Percentiles rank a stretch among this genome's conserved stretches.
phyloP scores from a whole-genome alignment of 108 stramenopile genomes.

The Nitzschia sp. region DNA sequence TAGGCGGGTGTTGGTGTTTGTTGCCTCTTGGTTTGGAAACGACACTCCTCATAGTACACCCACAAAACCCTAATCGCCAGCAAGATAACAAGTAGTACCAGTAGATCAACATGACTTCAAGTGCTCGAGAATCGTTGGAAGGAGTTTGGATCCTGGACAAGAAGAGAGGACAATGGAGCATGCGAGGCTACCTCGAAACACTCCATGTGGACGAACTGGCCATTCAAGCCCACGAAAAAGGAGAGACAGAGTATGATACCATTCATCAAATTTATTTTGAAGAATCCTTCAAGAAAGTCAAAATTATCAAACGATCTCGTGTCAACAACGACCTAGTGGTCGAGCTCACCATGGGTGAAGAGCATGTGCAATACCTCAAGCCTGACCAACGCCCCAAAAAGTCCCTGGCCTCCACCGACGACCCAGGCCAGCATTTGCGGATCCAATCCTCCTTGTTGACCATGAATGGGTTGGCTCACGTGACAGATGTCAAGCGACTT shows the following conservation, averaged over 20 bases:
- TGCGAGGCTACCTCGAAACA: constrained; percentile 78
- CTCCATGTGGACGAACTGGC: constrained; percentile 77
- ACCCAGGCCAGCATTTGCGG: constrained; percentile 49
- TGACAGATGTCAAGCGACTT: constrained; percentile 66
- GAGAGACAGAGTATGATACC: constrained; percentile 75
- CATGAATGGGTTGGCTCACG: constrained; percentile 78
- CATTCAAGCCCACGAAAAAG: constrained; percentile 86
- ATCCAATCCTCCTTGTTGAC: constrained; percentile 71
- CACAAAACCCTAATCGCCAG: not conserved
- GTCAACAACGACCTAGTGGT: constrained; percentile 77
- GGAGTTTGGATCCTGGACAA: constrained; percentile 83
- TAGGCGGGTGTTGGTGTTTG: too few species aligned
- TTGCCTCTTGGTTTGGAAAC: too few species aligned
- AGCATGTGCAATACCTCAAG: constrained; percentile 41
- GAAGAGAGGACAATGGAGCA: constrained; percentile 59
- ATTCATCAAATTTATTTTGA: constrained; percentile 54
- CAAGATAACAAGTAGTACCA: not conserved
- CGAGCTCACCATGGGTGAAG: constrained; percentile 59
- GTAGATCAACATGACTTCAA: not conserved
- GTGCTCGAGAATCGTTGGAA: constrained; percentile 38
- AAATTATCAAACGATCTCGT: constrained; percentile 70
- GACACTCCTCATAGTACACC: not conserved
- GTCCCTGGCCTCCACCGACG: constrained; percentile 61
- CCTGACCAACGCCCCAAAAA: constrained; percentile 73
- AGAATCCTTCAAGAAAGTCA: constrained; percentile 36